Evolutionary conservation across 805 yeast species (phyloP).

Genomic region (Phaffomyces opuntiae): DNA sequence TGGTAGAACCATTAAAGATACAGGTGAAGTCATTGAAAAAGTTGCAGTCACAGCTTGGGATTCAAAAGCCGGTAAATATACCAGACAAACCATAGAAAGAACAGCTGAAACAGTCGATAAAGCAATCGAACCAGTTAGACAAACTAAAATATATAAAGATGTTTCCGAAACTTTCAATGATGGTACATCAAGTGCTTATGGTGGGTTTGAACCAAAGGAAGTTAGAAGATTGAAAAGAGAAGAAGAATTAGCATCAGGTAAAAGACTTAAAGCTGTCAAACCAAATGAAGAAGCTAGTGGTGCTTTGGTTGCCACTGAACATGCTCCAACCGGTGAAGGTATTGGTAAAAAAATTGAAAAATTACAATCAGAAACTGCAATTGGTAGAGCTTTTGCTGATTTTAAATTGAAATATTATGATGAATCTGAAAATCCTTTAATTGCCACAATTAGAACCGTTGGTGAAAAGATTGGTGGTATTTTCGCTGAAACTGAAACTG

Average conservation of each 20-base stretch:
- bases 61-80: conserved; percentile 82
- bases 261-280: conserved; percentile 59
- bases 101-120: conserved; percentile 85
- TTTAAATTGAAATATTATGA: conserved; percentile 71
- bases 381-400: conserved; percentile 59
- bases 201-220: conserved; percentile 85
- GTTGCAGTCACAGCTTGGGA: conserved; percentile 95
- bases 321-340: conserved; percentile 65
- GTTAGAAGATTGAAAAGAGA: conserved; percentile 70
- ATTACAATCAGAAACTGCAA: conserved; percentile 56
- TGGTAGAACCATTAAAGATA: conserved; percentile 70
- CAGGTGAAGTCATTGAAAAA: conserved; percentile 90
- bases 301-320: conserved; percentile 74
- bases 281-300: conserved; percentile 79
- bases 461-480: conserved; percentile 69
- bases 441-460: conserved; percentile 73
- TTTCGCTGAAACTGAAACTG: conserved; percentile 93
- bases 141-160: conserved; percentile 85
- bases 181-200: conserved; percentile 83
- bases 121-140: conserved; percentile 85
- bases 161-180: conserved; percentile 85
- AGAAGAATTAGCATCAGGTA: conserved; percentile 50
- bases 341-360: conserved; percentile 59
- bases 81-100: conserved; percentile 75
- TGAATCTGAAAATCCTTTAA: conserved; percentile 88